A percentile compares a stretch with the other conserved stretches of the same genome.
Evolutionary conservation across 2,329 filamentous ascomycete genomes (phyloP).

Genomic region (Gliomastix tumulicola): DNA sequence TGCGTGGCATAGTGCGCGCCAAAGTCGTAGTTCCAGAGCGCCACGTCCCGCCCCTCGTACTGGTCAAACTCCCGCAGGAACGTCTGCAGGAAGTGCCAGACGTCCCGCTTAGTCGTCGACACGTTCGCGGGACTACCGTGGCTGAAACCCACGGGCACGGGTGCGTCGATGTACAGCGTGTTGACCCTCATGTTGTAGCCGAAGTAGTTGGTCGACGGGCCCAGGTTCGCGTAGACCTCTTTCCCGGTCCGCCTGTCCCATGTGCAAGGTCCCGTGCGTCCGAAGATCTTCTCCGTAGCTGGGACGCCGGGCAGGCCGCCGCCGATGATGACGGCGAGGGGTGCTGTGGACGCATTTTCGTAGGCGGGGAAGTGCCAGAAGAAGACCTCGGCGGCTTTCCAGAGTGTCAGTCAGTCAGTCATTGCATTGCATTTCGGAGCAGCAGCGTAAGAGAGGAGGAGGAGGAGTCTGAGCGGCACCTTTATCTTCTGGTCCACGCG

Average conservation of each 20-base stretch:
- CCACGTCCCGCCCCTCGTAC: background rate
- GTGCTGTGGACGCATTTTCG: background rate
- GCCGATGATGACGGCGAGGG: background rate
- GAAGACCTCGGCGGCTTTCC: background rate
- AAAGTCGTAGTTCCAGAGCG: background rate
- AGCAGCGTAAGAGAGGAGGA: too few species aligned
- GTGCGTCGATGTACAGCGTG: background rate
- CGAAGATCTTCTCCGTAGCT: background rate
- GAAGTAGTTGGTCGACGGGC: too few species aligned
- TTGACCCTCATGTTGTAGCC: background rate
- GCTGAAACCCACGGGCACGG: background rate
- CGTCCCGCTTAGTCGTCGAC: background rate
- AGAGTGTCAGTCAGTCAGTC: too few species aligned
- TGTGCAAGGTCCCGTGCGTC: background rate
- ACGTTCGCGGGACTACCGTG: background rate
- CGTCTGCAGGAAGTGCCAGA: background rate
- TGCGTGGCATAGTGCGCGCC: background rate
- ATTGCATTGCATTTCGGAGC: too few species aligned
- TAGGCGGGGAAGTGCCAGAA: constrained; percentile 1
- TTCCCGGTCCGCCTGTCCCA: background rate
- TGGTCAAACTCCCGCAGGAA: too few species aligned
- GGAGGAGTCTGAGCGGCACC: too few species aligned
- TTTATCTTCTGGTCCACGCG: too few species aligned
- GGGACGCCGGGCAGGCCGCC: background rate
- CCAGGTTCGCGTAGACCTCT: background rate